Conservation (phyloP, 2,329 filamentous ascomycete genomes). For the Phaeoacremonium minimum region DNA sequence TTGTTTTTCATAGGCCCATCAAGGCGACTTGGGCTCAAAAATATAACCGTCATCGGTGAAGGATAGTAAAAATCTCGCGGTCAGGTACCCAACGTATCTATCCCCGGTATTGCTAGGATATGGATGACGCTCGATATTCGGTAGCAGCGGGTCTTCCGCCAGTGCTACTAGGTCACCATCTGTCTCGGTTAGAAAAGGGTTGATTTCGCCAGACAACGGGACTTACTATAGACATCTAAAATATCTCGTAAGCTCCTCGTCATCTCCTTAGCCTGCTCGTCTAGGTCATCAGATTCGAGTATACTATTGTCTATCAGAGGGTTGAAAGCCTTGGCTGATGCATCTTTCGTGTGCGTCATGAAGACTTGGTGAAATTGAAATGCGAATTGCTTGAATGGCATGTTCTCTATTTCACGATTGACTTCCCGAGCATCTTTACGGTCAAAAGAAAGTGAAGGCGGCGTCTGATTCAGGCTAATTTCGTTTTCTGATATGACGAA, state of each 20-base stretch:
- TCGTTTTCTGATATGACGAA: conserved; percentile 49
- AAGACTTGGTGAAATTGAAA: conserved; percentile 58
- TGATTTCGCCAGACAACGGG: too few species aligned
- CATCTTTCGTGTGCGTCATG: conserved; percentile 49
- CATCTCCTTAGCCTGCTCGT: conserved; percentile 39
- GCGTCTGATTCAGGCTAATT: conserved; percentile 25
- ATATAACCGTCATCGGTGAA: conserved; percentile 47
- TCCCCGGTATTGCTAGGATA: conserved; percentile 42
- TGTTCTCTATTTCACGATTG: conserved; percentile 49
- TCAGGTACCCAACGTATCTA: conserved; percentile 48
- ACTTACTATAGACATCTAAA: conserved; percentile 35
- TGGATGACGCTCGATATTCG: conserved; percentile 38
- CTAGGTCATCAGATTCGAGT: conserved; percentile 38
- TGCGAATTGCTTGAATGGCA: conserved; percentile 57
- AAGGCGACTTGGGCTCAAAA: too few species aligned
- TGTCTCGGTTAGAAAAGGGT: too few species aligned
- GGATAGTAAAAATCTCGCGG: conserved; percentile 50
- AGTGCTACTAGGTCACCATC: conserved; percentile 38
- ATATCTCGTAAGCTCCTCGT: conserved; percentile 38
- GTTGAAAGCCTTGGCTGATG: conserved; percentile 47
- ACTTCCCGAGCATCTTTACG: conserved; percentile 39
- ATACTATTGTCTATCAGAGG: conserved; percentile 43
- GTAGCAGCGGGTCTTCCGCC: conserved; percentile 39
- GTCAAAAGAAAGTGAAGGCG: conserved; percentile 24
- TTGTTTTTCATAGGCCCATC: too few species aligned